Percentiles rank a stretch among this genome's conserved stretches.
Conservation (phyloP, 2,329 filamentous ascomycete species). For the Scytalidium sp. region DNA sequence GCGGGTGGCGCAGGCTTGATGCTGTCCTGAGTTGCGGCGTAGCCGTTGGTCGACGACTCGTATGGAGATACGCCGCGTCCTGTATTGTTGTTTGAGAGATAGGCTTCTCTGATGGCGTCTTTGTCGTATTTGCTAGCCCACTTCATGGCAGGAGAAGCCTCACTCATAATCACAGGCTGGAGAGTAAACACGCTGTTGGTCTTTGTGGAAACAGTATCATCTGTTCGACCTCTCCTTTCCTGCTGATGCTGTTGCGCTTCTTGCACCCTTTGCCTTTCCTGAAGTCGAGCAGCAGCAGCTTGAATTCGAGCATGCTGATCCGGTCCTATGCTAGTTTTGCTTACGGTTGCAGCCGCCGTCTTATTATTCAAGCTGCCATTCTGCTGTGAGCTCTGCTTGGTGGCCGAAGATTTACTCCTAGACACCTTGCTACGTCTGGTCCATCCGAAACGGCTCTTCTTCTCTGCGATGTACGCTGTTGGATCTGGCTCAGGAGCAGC, state of each 20-base stretch:
- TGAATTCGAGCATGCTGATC: slow-evolving; percentile 94
- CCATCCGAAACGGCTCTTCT: slow-evolving; percentile 91
- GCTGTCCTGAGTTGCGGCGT: slow-evolving; percentile 19
- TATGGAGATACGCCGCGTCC: slow-evolving; percentile 61
- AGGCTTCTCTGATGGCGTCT: slow-evolving; percentile 79
- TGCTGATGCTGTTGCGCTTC: slow-evolving; percentile 49
- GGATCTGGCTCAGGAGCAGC: slow-evolving; percentile 81
- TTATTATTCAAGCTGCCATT: slow-evolving; percentile 36
- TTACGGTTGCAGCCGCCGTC: slow-evolving; percentile 43
- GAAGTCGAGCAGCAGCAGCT: slow-evolving; percentile 81
- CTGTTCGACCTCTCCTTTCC: slow-evolving; percentile 52
- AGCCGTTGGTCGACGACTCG: slow-evolving; percentile 40
- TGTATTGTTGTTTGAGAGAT: slow-evolving; percentile 70
- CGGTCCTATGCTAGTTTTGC: slow-evolving; percentile 80
- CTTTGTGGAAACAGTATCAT: slow-evolving; percentile 61
- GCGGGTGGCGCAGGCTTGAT: slow-evolving; percentile 14
- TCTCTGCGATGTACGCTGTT: slow-evolving; percentile 89
- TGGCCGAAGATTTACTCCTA: slow-evolving; percentile 65
- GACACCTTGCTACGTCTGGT: slow-evolving; percentile 66
- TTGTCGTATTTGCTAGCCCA: slow-evolving; percentile 97
- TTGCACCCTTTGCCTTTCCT: slow-evolving; percentile 71
- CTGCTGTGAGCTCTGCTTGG: slow-evolving; percentile 55
- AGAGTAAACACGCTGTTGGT: slow-evolving; percentile 89
- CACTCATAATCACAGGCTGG: slow-evolving; percentile 78
- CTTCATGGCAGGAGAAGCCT: slow-evolving; percentile 91